Conservation (phyloP, 345 rosid genomes). For the Combretum micranthum region DNA sequence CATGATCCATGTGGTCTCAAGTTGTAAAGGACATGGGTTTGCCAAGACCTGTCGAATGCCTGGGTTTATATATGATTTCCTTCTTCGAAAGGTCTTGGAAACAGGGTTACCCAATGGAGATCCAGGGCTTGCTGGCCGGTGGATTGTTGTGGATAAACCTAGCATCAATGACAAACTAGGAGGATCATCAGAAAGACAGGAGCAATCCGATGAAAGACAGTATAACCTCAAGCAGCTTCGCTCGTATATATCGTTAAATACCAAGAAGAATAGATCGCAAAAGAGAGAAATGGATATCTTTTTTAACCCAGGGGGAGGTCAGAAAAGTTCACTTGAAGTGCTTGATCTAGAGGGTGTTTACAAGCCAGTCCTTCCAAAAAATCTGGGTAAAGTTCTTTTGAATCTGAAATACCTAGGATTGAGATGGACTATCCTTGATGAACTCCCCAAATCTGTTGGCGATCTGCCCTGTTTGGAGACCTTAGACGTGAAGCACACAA, state of each 20-base stretch:
- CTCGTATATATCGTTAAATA: constrained; percentile 14
- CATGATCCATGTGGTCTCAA: constrained; percentile 14
- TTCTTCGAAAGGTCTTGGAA: not conserved
- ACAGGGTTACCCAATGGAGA: constrained; percentile 3
- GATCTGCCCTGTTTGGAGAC: constrained; percentile 25
- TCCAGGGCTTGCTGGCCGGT: no score
- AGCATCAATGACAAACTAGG: constrained; percentile 1
- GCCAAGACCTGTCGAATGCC: constrained; percentile 19
- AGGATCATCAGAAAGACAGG: not conserved
- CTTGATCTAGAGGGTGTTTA: constrained; percentile 30
- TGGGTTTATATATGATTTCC: not conserved
- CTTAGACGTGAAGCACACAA: constrained; percentile 32
- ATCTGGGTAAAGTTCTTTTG: constrained; percentile 13
- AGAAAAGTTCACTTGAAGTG: constrained; percentile 10
- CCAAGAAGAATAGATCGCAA: constrained; percentile 8
- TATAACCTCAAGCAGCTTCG: not conserved
- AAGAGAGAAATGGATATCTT: constrained; percentile 14
- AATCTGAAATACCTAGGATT: constrained; percentile 24
- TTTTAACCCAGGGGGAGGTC: not conserved
- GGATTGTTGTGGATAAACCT: constrained; percentile 1
- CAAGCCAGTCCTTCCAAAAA: constrained; percentile 23
- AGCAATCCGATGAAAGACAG: not conserved
- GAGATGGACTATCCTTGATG: constrained; percentile 21
- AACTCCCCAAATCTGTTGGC: constrained; percentile 19
- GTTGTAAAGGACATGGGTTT: constrained; percentile 13